Base-by-base conservation (phyloP, 108 stramenopile genomes). In the Ochromonas danica region DNA sequence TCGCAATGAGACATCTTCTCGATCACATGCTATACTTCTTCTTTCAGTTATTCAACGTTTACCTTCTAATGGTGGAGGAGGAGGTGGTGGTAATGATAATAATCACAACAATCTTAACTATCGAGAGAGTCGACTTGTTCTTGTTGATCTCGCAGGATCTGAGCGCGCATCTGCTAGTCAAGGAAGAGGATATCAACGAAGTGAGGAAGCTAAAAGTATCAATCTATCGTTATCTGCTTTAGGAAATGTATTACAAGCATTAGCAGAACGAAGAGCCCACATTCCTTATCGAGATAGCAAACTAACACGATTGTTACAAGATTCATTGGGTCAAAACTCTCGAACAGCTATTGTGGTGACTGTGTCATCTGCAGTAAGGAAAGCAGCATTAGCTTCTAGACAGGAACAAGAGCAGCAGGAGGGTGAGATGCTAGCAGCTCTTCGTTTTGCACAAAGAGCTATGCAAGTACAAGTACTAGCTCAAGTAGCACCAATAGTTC, bases 221-320 rank as follows among this genome's bases (percentile, higher is more conserved):
- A 87, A 87, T 43, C 41, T 85, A 28, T 45, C 79, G n/a, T 6
- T 87, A 33, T 85, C 84, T 30, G 86, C 86, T 30, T 62, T 87
- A 40, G 84, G 84, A 39, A 87, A 85, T 60, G 81, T 77, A 72
- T 77, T 87, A 40, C 39, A 78, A n/a, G 84, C 86, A 25, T 80
- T 87, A 39, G 86, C 86, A 0, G 82, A 81, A 40, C 6, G 43
- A 27, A 77, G 42, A 43, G 33, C 63, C 27, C 85, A 86, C 62
- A 71, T 85, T 25, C 85, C 85, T 17, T 86, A 82, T 62, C 81
- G 85, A 2, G 85, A 85, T 80, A 62, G 75, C 45, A 86, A 86
- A 75, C 63, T 86, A 35, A 85, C 85, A 22, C 81, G 85, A 6
- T 79, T 86, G 14, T 75, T 86, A 1, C 85, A 86, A 42, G 43